A percentile compares a stretch with the other conserved stretches of the same genome.
Conservation (phyloP, 2,329 filamentous ascomycete genomes). For the Monosporascus sp. region DNA sequence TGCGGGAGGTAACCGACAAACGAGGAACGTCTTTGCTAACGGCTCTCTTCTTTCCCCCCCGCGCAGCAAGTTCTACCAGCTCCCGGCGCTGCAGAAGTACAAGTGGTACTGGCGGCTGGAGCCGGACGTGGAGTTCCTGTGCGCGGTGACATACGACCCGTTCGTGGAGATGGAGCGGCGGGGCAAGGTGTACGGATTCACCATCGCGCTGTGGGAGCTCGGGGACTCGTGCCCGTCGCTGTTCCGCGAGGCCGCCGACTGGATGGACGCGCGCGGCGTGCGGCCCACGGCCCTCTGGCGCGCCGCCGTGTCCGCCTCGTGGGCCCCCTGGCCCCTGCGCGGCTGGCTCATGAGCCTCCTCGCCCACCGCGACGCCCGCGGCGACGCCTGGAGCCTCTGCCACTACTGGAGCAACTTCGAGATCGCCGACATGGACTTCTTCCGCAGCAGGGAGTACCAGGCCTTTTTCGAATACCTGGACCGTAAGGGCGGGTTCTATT, state of each 20-base stretch:
- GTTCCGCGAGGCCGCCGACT: conserved; percentile 36
- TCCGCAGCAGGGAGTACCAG: conserved; percentile 35
- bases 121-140: conserved; percentile 39
- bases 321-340: conserved; percentile 37
- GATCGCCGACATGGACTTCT: conserved; percentile 41
- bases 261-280: conserved; percentile 32
- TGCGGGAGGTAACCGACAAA: too few species aligned
- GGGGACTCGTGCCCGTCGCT: conserved; percentile 36
- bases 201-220: conserved; percentile 39
- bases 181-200: conserved; percentile 40
- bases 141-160: conserved; percentile 43
- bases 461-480: conserved; percentile 37
- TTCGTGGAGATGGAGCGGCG: conserved; percentile 40
- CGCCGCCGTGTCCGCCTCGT: conserved; percentile 34
- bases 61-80: conserved; percentile 37
- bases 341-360: conserved; percentile 29
- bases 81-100: conserved; percentile 35
- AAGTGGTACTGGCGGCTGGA: conserved; percentile 45
- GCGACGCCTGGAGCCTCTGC: conserved; percentile 39
- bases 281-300: conserved; percentile 34
- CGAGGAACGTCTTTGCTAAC: background rate
- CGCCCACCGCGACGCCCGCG: conserved; percentile 32
- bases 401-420: conserved; percentile 46
- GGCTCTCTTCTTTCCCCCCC: background rate
- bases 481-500: conserved; percentile 37